phyloP scores from a whole-genome alignment of 163 green algal species.

The Coccomyxa subellipsoidea region DNA sequence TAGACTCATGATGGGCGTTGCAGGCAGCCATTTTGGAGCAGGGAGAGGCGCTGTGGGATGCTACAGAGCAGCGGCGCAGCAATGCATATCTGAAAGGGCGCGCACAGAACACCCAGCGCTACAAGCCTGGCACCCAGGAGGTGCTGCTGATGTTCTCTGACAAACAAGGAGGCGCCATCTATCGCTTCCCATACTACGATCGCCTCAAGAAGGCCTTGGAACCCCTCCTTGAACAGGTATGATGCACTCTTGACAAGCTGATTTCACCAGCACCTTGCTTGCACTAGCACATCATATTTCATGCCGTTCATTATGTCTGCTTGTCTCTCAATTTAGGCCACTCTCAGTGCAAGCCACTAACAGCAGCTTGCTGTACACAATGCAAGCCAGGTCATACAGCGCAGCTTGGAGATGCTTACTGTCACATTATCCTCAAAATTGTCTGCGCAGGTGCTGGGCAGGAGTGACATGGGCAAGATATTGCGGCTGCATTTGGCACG shows the following conservation, averaged over 20 bases:
- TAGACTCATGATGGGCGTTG: background rate
- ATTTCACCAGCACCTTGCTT: background rate
- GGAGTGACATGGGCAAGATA: conserved; percentile 51
- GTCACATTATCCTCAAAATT: too few species aligned
- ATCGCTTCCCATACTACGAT: conserved; percentile 63
- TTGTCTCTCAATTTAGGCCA: too few species aligned
- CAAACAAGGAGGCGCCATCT: conserved; percentile 40
- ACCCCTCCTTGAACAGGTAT: conserved; percentile 56
- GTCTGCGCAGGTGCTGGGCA: conserved; percentile 46
- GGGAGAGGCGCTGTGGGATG: background rate
- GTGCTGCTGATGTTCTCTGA: conserved; percentile 63
- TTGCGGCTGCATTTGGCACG: conserved; percentile 68
- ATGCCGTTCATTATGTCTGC: too few species aligned
- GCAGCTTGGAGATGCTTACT: too few species aligned
- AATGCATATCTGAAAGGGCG: conserved; percentile 57
- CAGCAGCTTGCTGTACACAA: background rate
- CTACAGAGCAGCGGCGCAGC: background rate
- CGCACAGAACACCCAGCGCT: conserved; percentile 47
- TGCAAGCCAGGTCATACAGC: too few species aligned
- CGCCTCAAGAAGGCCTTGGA: conserved; percentile 53
- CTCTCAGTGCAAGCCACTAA: background rate
- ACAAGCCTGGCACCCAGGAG: conserved; percentile 60
- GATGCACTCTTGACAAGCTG: background rate
- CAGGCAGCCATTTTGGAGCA: background rate
- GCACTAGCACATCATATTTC: background rate